Percentiles rank a stretch among this genome's conserved stretches.
Conservation (phyloP, 1,139 yeast genomes). For the Taphrina confusa region DNA sequence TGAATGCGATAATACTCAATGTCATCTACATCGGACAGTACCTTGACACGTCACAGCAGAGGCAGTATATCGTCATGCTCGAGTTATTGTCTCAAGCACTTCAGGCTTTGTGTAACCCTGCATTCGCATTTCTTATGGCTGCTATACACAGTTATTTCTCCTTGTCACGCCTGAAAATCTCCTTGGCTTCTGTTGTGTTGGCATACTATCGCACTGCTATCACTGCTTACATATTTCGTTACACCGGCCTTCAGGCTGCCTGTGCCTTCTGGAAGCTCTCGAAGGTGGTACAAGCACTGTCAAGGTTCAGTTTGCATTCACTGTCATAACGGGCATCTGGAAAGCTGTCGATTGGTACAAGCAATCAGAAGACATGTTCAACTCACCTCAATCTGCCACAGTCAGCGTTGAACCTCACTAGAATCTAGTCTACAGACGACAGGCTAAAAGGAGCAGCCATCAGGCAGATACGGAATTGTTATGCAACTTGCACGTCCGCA, state of each 20-base stretch:
- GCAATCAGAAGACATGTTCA: no score
- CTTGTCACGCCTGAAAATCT: neutral
- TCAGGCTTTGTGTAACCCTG: conserved; percentile 13
- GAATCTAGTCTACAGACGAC: no score
- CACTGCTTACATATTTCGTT: neutral
- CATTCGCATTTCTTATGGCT: conserved; percentile 5
- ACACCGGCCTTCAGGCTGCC: neutral
- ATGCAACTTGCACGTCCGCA: no score
- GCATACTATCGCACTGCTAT: neutral
- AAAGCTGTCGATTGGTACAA: neutral
- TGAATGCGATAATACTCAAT: neutral
- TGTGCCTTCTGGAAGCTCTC: neutral
- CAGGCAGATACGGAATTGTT: no score
- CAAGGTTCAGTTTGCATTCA: conserved; percentile 2
- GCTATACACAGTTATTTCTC: conserved; percentile 18
- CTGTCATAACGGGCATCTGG: neutral
- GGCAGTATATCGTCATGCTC: neutral
- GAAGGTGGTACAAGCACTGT: neutral
- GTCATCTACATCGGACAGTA: conserved; percentile 14
- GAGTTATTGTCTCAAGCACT: conserved; percentile 1
- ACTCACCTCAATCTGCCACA: no score
- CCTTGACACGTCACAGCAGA: neutral
- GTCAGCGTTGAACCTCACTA: no score
- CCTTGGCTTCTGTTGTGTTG: conserved; percentile 1
- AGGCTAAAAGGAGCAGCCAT: no score